These are phyloP conservation scores for Amesomyces nigricolor DNA, from an alignment of 2,329 filamentous ascomycete genomes.

Conservation along the genomic window DNA sequence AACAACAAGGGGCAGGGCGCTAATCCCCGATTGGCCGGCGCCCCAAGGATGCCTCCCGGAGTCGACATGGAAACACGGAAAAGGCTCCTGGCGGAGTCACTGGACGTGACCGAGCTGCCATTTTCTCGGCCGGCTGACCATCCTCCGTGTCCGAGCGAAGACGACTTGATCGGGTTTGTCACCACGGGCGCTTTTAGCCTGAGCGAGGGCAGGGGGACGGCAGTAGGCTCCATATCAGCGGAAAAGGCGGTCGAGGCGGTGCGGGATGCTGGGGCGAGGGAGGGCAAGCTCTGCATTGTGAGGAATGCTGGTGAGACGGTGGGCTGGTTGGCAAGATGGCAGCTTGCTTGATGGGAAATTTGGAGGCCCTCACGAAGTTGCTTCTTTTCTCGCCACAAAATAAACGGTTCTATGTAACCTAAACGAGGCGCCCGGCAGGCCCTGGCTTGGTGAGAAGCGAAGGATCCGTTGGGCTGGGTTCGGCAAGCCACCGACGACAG, in stretches of 20 bases:
- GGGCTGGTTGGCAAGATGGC: constrained; percentile 76
- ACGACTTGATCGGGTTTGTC: constrained; percentile 83
- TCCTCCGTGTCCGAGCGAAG: constrained; percentile 63
- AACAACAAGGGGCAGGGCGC: constrained; percentile 25
- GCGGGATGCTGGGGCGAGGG: constrained; percentile 30
- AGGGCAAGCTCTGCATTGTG: constrained; percentile 65
- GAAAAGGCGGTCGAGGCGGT: constrained; percentile 48
- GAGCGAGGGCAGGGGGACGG: constrained; percentile 66
- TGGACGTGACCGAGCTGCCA: constrained; percentile 37
- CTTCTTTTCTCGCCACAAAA: neutral
- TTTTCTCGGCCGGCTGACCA: constrained; percentile 45
- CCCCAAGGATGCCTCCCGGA: constrained; percentile 26
- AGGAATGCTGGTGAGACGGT: constrained; percentile 72
- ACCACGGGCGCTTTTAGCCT: constrained; percentile 82
- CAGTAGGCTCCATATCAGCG: constrained; percentile 64
- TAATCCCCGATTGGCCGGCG: constrained; percentile 21
- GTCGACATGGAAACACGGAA: constrained; percentile 25
- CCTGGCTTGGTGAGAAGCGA: neutral
- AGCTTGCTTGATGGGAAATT: constrained; percentile 38
- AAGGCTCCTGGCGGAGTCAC: constrained; percentile 37
- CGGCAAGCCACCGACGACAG: neutral
- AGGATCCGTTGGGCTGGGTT: neutral
- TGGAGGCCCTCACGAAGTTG: constrained; percentile 26
- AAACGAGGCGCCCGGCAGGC: neutral
- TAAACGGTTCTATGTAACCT: neutral